Percentiles rank a stretch among this genome's conserved stretches.
These are phyloP conservation scores for Aspergillus coremiiformis DNA, from an alignment of 495 filamentous ascomycete species.

Conservation along the genomic window DNA sequence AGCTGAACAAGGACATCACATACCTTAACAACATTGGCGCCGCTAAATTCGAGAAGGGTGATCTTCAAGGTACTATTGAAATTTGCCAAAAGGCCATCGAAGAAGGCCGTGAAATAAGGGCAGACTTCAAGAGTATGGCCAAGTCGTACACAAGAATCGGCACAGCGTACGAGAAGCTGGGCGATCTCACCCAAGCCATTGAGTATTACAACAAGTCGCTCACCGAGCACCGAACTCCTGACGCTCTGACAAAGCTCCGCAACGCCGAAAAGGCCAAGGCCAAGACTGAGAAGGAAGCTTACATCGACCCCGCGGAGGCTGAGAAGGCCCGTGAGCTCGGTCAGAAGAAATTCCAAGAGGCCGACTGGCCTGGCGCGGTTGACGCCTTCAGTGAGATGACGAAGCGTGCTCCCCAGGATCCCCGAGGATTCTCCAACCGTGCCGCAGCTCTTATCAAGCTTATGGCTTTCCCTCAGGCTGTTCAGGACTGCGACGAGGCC, in stretches of 20 bases:
- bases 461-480: conserved; percentile 85
- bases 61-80: conserved; percentile 79
- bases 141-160: conserved; percentile 95
- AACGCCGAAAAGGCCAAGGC: conserved; percentile 86
- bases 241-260: conserved; percentile 86
- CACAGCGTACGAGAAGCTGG: conserved; percentile 79
- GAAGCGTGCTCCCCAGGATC: conserved; percentile 88
- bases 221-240: conserved; percentile 93
- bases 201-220: conserved; percentile 87
- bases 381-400: conserved; percentile 96
- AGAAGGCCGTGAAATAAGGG: conserved; percentile 74
- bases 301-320: conserved; percentile 84
- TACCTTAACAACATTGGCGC: conserved; percentile 96
- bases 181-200: conserved; percentile 73
- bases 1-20: conserved; percentile 87
- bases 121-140: conserved; percentile 95
- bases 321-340: conserved; percentile 94
- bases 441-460: conserved; percentile 95
- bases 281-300: conserved; percentile 66
- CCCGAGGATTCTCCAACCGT: conserved; percentile 93
- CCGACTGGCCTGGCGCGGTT: conserved; percentile 92
- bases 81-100: conserved; percentile 81
- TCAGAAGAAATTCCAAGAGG: conserved; percentile 92
- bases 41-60: conserved; percentile 92
- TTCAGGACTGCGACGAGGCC: conserved; percentile 86